phyloP scores from a whole-genome alignment of 352 stramenopile species.

The Phytophthora melonis region DNA sequence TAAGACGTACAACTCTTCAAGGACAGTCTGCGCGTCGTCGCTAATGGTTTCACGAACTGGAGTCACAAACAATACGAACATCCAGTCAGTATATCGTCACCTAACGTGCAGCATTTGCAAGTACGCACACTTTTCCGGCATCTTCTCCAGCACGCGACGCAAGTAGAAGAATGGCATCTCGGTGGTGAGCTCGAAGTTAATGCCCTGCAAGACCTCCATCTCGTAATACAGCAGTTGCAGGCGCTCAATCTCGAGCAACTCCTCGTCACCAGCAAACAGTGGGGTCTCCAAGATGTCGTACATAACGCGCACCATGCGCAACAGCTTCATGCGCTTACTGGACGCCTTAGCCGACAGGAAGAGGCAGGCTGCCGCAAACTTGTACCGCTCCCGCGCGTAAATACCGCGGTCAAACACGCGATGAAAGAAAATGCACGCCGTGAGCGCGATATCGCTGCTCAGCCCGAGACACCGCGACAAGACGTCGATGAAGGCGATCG shows the following conservation, averaged over 20 bases:
- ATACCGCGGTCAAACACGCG: constrained; percentile 84
- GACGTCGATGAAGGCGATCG: constrained; percentile 84
- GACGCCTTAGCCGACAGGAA: constrained; percentile 85
- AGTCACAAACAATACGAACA: constrained; percentile 6
- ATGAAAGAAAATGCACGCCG: constrained; percentile 83
- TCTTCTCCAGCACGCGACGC: constrained; percentile 64
- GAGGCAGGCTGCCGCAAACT: constrained; percentile 83
- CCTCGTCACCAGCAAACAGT: constrained; percentile 77
- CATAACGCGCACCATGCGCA: constrained; percentile 88
- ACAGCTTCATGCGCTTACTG: constrained; percentile 89
- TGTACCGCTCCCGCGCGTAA: constrained; percentile 81
- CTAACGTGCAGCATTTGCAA: background rate
- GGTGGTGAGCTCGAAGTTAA: constrained; percentile 83
- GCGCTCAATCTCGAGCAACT: constrained; percentile 87
- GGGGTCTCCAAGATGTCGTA: constrained; percentile 85
- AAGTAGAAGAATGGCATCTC: constrained; percentile 85
- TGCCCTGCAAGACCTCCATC: constrained; percentile 84
- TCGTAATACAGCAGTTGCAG: constrained; percentile 89
- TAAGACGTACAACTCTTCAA: constrained; percentile 72
- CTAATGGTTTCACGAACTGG: constrained; percentile 62
- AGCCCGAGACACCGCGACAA: constrained; percentile 74
- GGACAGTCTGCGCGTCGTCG: constrained; percentile 57
- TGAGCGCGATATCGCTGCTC: constrained; percentile 74
- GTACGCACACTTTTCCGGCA: constrained; percentile 76
- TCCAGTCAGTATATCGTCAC: background rate